phyloP scores from a whole-genome alignment of 2,329 filamentous ascomycete genomes.

The Diplocarpon mali region DNA sequence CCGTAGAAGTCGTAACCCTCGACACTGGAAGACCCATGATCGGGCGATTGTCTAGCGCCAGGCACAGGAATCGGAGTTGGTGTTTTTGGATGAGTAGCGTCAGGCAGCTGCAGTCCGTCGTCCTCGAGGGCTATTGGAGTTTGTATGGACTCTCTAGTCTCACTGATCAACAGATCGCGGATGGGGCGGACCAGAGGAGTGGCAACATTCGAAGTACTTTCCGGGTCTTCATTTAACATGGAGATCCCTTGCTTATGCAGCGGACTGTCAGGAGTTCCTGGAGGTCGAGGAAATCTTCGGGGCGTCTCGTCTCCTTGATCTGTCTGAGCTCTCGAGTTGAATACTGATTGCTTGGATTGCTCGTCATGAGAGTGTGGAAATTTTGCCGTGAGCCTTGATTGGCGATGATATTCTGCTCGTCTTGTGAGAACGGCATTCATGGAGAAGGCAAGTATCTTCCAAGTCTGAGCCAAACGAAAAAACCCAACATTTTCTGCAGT shows the following conservation, averaged over 20 bases:
- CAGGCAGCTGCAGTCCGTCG: slow-evolving; percentile 22
- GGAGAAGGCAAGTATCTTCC: slow-evolving; percentile 48
- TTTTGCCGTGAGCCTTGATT: slow-evolving; percentile 31
- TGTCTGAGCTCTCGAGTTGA: slow-evolving; percentile 2
- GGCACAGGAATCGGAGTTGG: slow-evolving; percentile 23
- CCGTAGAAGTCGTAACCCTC: slow-evolving; percentile 59
- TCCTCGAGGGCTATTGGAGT: slow-evolving; percentile 25
- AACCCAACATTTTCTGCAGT: slow-evolving; percentile 45
- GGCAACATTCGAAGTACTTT: slow-evolving; percentile 51
- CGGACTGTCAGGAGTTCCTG: slow-evolving; percentile 10
- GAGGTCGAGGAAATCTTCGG: slow-evolving; percentile 11
- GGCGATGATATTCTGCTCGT: slow-evolving; percentile 46
- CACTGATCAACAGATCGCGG: slow-evolving; percentile 23
- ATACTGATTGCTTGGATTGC: slow-evolving; percentile 17
- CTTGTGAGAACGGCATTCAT: slow-evolving; percentile 42
- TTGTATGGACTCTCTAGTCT: slow-evolving; percentile 18
- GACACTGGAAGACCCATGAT: slow-evolving; percentile 17
- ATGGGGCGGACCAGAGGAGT: slow-evolving; percentile 48
- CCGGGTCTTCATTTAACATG: slow-evolving; percentile 34
- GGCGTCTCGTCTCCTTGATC: slow-evolving; percentile 20
- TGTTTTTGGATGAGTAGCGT: slow-evolving; percentile 15
- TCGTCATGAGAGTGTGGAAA: slow-evolving; percentile 21
- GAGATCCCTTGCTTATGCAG: slow-evolving; percentile 12
- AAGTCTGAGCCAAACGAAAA: slow-evolving; percentile 52
- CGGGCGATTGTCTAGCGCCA: slow-evolving; percentile 11